These are phyloP conservation scores for Oidium heveae DNA, from an alignment of 2,329 filamentous ascomycete species.

Conservation along the genomic window DNA sequence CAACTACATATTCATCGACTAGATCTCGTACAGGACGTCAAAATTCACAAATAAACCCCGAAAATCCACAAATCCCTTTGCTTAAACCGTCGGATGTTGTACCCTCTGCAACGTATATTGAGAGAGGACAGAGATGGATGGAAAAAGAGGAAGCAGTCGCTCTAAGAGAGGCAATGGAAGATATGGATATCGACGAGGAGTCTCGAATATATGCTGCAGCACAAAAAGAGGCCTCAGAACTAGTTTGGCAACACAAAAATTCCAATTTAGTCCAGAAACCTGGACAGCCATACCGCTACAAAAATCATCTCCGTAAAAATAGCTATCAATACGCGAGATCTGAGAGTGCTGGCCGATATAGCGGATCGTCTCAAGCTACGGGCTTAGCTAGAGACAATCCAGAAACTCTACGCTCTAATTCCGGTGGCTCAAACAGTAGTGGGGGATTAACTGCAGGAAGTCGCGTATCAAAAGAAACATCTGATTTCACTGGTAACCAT, in stretches of 20 bases:
- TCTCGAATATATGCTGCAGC: slow-evolving; percentile 41
- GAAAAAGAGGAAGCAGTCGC: slow-evolving; percentile 55
- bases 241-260: slow-evolving; percentile 54
- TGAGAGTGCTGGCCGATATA: slow-evolving; percentile 28
- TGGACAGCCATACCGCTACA: slow-evolving; percentile 40
- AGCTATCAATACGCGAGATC: slow-evolving; percentile 45
- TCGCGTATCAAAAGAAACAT: slow-evolving; percentile 13
- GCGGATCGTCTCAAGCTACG: slow-evolving; percentile 18
- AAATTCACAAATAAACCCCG: slow-evolving; percentile 8
- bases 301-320: slow-evolving; percentile 40
- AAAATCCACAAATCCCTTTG: slow-evolving; percentile 11
- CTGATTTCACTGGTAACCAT: slow-evolving; percentile 1
- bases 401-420: slow-evolving; percentile 11
- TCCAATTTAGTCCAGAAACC: slow-evolving; percentile 28
- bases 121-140: slow-evolving; percentile 52
- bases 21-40: slow-evolving; percentile 12
- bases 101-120: slow-evolving; percentile 43
- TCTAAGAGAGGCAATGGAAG: slow-evolving; percentile 45
- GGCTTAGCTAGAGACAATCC: slow-evolving; percentile 11
- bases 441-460: slow-evolving; percentile 13
- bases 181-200: slow-evolving; percentile 37
- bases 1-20: slow-evolving; percentile 9
- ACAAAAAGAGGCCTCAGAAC: slow-evolving; percentile 50
- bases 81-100: slow-evolving; percentile 34
- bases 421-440: slow-evolving; percentile 14